Base-by-base conservation (phyloP, 2,329 filamentous ascomycete genomes). In the Diaporthe sp. region DNA sequence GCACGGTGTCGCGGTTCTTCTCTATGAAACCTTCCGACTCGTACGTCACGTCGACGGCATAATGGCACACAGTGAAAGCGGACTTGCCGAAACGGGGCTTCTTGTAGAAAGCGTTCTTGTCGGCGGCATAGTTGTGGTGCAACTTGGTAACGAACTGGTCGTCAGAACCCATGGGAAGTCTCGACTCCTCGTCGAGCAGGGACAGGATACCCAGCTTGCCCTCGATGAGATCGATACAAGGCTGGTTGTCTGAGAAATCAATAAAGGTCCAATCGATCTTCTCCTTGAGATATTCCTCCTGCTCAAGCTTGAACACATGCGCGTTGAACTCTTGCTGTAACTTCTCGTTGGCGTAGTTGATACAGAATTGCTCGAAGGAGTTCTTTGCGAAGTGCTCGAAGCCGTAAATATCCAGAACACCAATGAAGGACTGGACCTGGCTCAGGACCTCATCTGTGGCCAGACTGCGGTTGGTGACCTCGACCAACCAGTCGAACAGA, bases 331-430 rank as follows among this genome's bases (percentile, higher is more conserved):
- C 96, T 84, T 99, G 97, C 84, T 99, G 97, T 73, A 99, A 88
- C 86, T 99, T 99, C 86, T 99, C 97, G 85, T 99, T 99, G 85
- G 97, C 97, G 82, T 99, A 99, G 86, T 99, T 99, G 90, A 99
- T 99, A 86, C 97, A 99, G 86, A 99, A 99, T 84, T 99, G 97
- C 84, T 99, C 97, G 81, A 99, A 99, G 0, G 97, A 99, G 87
- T 99, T 99, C 89, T 98, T 98, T 77, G 97, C 96, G 82, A 99
- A 99, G 86, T 98, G 97, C 85, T 99, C 97, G 82, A 99, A 99
- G 78, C 96, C 96, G 85, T 98, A 98, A 80, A 99, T 99, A 94
- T 99, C 97, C 78, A 99, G 91, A 65, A 99, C 97, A 84, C 97
- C 97, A 81, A 99, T 99, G 85, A 99, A 99, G 2, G 95, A 96